Evolutionary conservation across 75 land plant genomes (phyloP), one percentile per base, ranked within the genome.

Genomic region (Chamaecyparis obtusa): DNA sequence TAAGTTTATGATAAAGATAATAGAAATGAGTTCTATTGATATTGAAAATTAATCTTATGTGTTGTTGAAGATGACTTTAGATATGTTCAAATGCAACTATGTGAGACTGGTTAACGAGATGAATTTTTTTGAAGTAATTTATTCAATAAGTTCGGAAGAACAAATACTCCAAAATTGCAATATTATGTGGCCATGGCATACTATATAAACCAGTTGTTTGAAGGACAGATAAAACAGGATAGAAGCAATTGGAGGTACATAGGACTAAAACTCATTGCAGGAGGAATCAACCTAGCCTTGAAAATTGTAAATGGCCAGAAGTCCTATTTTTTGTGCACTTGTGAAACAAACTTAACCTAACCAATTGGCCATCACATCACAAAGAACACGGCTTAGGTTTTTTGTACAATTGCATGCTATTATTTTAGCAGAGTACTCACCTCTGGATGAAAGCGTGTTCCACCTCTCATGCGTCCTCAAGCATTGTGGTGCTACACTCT

Each of bases 391-490:
- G 3, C 30, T 27, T 3, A n/a, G n/a, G n/a, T 69, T 69, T 24
- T 69, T n/a, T 27, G 72, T 27, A 69, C 16, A 64, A 64, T 24
- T 27, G 72, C 72, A 69, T n/a, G 16, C 72, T n/a, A n/a, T 69
- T 27, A 69, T 69, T 69, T 27, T n/a, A 69, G 30, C 4, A 27
- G 27, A 69, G 32, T 69, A 15, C 86, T 43, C 48, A 95, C 97
- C 97, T 97, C 96, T 43, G 91, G 96, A 60, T 97, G 99, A 87
- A 93, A 97, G 87, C 99, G 93, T 82, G 95, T 97, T 55, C 99
- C 99, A 39, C 99, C 99, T 87, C 95, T 97, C 99, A 97, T 97
- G 37, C 97, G 99, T 7, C 99, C 99, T 83, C 99, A 91, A n/a
- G 99, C 91, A 88, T 97, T 97, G 92, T 97, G 97, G 88, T 97